These are phyloP conservation scores for Crithidia sp. DNA, from an alignment of 208 protist species.

Conservation along the genomic window DNA sequence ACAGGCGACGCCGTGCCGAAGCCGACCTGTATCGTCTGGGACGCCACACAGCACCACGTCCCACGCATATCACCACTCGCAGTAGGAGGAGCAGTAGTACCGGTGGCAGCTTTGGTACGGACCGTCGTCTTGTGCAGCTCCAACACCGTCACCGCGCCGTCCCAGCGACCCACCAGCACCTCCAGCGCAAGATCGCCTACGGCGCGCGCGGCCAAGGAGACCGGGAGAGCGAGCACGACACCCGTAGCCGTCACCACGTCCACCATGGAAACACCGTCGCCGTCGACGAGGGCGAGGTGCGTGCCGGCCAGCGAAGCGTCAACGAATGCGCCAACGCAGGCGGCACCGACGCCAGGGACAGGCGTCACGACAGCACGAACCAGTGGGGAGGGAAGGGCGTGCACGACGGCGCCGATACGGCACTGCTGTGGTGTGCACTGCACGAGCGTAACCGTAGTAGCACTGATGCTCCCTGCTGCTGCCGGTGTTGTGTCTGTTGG, in stretches of 20 bases:
- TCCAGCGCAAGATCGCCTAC: not conserved
- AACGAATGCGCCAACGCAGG: conserved; percentile 24
- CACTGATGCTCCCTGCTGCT: not conserved
- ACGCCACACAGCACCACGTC: conserved; percentile 22
- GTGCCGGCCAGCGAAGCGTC: conserved; percentile 2
- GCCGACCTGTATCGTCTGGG: conserved; percentile 1
- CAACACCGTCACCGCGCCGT: conserved; percentile 22
- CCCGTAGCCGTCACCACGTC: not conserved
- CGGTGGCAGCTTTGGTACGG: not conserved
- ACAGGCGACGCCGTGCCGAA: conserved; percentile 21
- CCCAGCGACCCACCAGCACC: conserved; percentile 33
- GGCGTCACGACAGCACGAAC: conserved; percentile 29
- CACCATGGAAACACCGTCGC: not conserved
- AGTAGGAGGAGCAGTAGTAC: not conserved
- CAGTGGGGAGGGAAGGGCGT: conserved; percentile 12
- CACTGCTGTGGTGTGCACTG: conserved; percentile 35
- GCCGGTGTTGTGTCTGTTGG: not conserved
- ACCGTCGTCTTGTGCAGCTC: not conserved
- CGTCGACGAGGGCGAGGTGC: conserved; percentile 1
- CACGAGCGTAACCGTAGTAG: conserved; percentile 3
- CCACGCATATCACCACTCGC: not conserved
- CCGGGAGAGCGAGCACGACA: not conserved
- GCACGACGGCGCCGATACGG: conserved; percentile 3
- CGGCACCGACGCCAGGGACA: conserved; percentile 27
- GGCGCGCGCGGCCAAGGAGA: conserved; percentile 2